phyloP scores from a whole-genome alignment of 2,329 filamentous ascomycete species.

The Aureobasidium sp. region DNA sequence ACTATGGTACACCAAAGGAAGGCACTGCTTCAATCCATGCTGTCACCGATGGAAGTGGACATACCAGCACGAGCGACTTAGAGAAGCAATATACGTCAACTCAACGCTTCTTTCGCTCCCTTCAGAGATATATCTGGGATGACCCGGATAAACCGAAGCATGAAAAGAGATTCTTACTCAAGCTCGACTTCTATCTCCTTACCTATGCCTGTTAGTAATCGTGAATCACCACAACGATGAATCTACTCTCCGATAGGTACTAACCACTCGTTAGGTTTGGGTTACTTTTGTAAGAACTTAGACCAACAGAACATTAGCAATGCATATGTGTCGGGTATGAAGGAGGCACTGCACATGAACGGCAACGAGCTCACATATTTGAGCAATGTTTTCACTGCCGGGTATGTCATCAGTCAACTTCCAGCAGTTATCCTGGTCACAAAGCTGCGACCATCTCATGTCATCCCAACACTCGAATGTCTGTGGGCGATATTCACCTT shows the following conservation, averaged over 20 bases:
- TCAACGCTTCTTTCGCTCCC: background rate
- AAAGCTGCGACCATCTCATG: conserved; percentile 36
- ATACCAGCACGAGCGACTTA: background rate
- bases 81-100: background rate
- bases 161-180: conserved; percentile 38
- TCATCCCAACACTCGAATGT: conserved; percentile 45
- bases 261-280: conserved; percentile 21
- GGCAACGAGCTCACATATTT: conserved; percentile 49
- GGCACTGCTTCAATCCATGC: background rate
- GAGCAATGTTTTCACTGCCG: conserved; percentile 45
- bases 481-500: conserved; percentile 52
- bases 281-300: conserved; percentile 50
- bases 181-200: conserved; percentile 48
- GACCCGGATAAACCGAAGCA: conserved; percentile 4
- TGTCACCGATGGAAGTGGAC: background rate
- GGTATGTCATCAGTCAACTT: conserved; percentile 43
- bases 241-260: no score
- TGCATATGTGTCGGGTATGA: conserved; percentile 47
- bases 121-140: conserved; percentile 11
- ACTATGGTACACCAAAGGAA: background rate
- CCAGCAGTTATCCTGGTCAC: conserved; percentile 45
- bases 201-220: conserved; percentile 40
- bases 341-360: conserved; percentile 43
- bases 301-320: conserved; percentile 50
- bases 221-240: no score